Conservation (phyloP, 2,329 filamentous ascomycete genomes). For the Pseudonectria buxi region DNA sequence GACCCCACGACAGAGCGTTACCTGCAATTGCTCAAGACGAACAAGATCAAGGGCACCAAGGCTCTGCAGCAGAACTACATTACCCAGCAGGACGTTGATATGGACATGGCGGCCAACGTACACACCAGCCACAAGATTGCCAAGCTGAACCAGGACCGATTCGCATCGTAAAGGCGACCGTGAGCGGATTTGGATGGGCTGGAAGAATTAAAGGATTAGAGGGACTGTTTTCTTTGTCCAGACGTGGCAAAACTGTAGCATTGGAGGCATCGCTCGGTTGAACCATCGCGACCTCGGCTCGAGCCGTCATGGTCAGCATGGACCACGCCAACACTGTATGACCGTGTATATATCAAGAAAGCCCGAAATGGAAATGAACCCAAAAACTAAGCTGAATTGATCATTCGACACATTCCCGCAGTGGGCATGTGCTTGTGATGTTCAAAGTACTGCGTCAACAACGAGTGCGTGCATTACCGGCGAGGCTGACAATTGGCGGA, state of each 20-base stretch:
- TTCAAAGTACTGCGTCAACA: background rate
- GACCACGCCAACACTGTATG: conserved; percentile 22
- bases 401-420: background rate
- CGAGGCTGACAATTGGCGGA: conserved; percentile 23
- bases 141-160: conserved; percentile 30
- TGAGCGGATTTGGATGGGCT: background rate
- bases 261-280: conserved; percentile 13
- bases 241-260: conserved; percentile 14
- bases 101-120: conserved; percentile 32
- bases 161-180: conserved; percentile 21
- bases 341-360: conserved; percentile 29
- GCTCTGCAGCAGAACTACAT: conserved; percentile 76
- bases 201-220: background rate
- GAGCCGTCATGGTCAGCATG: conserved; percentile 9
- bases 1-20: conserved; percentile 57
- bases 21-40: conserved; percentile 66
- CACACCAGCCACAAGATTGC: conserved; percentile 34
- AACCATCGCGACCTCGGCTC: conserved; percentile 13
- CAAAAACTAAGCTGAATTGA: conserved; percentile 5
- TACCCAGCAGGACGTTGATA: conserved; percentile 41
- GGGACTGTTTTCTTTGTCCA: conserved; percentile 10
- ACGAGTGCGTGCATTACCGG: conserved; percentile 5
- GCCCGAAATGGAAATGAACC: conserved; percentile 19
- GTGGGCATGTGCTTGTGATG: background rate
- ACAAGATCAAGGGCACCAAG: conserved; percentile 71